A percentile compares a stretch with the other conserved stretches of the same genome.
These are phyloP conservation scores for Porphyrellus cyaneotinctus DNA, from an alignment of 768 basidiomycete genomes.

Conservation along the genomic window DNA sequence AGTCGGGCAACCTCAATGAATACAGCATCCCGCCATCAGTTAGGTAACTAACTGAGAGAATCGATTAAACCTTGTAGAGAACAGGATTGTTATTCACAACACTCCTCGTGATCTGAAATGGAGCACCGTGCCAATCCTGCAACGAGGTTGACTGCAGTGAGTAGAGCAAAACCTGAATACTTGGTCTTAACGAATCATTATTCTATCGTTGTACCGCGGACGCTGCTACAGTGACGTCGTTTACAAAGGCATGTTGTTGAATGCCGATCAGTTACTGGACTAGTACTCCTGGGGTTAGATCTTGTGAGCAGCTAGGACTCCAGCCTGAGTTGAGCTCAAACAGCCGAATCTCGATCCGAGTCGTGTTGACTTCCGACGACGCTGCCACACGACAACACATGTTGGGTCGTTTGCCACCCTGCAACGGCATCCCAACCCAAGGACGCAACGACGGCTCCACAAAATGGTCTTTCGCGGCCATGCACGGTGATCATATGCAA, in stretches of 20 bases:
- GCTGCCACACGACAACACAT: background rate
- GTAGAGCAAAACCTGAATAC: no score
- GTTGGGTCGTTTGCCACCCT: background rate
- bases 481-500: background rate
- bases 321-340: background rate
- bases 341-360: background rate
- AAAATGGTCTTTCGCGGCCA: background rate
- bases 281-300: slow-evolving; percentile 7
- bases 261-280: slow-evolving; percentile 10
- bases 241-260: background rate
- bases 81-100: background rate
- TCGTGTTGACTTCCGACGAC: background rate
- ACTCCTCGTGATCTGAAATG: background rate
- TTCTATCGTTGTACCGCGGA: background rate
- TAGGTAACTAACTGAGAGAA: slow-evolving; percentile 1
- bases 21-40: slow-evolving; percentile 19
- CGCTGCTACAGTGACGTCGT: slow-evolving; percentile 6
- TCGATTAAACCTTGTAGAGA: slow-evolving; percentile 1
- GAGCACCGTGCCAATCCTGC: background rate
- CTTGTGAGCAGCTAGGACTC: background rate
- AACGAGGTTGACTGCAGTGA: slow-evolving; percentile 11
- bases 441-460: background rate
- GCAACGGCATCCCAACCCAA: background rate
- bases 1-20: slow-evolving; percentile 6
- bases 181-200: no score